These are phyloP conservation scores for Trichothecium roseum DNA, from an alignment of 2,329 filamentous ascomycete genomes.

Conservation along the genomic window DNA sequence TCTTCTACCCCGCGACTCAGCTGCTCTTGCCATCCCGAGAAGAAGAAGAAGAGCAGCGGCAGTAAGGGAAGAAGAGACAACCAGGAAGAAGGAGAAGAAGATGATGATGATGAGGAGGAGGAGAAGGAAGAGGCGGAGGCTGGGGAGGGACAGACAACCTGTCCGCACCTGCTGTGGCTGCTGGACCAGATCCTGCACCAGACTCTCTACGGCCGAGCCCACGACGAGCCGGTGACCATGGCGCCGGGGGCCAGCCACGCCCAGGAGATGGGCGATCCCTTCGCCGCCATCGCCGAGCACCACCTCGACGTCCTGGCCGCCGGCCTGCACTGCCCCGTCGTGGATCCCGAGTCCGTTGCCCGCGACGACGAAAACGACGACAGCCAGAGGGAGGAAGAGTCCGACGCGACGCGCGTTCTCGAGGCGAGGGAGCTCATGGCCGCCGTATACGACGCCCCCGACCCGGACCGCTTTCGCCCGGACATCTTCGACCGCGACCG, in stretches of 20 bases:
- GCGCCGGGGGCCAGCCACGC: conserved; percentile 29
- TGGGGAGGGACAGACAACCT: conserved; percentile 25
- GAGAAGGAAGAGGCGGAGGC: conserved; percentile 4
- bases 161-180: conserved; percentile 43
- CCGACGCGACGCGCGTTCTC: conserved; percentile 28
- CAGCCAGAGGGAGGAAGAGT: too few species aligned
- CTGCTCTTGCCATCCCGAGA: conserved; percentile 35
- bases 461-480: conserved; percentile 31
- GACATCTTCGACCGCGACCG: conserved; percentile 28
- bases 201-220: conserved; percentile 28
- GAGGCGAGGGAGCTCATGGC: conserved; percentile 40
- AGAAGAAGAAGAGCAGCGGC: neutral
- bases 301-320: conserved; percentile 42
- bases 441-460: conserved; percentile 28
- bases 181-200: conserved; percentile 41
- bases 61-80: too few species aligned
- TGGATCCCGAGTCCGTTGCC: conserved; percentile 17
- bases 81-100: conserved; percentile 5
- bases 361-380: too few species aligned
- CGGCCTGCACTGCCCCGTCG: conserved; percentile 36
- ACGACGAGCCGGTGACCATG: conserved; percentile 28
- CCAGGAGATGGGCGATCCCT: conserved; percentile 36
- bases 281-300: conserved; percentile 36
- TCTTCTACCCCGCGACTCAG: conserved; percentile 29
- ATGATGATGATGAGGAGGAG: too few species aligned